phyloP scores from a whole-genome alignment of 1,284 basidiomycete genomes.

The Rhodotorula sp. region DNA sequence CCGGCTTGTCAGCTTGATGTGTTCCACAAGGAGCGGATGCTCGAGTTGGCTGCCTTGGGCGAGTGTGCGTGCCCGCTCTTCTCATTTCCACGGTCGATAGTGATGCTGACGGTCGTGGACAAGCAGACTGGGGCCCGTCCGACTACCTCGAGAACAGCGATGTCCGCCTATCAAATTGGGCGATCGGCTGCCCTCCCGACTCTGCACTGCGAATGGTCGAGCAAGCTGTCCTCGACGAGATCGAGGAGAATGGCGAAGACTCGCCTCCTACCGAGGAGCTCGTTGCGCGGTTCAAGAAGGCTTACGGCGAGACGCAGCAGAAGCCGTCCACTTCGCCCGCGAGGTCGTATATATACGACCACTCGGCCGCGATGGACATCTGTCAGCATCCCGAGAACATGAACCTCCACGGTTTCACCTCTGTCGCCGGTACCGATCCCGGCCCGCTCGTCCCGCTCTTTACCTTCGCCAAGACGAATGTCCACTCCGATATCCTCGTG shows the following conservation, averaged over 20 bases:
- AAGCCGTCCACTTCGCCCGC: conserved; percentile 8
- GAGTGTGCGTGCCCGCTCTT: conserved; percentile 31
- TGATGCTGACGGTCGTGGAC: not conserved
- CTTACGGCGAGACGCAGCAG: conserved; percentile 1
- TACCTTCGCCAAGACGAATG: conserved; percentile 46
- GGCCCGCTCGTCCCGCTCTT: conserved; percentile 46
- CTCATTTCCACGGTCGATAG: no score
- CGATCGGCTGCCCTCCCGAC: conserved; percentile 38
- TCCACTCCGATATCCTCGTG: conserved; percentile 46
- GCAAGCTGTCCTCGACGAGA: conserved; percentile 15
- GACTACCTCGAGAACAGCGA: conserved; percentile 33
- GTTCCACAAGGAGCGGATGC: conserved; percentile 49
- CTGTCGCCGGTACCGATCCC: conserved; percentile 38
- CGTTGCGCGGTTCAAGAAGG: conserved; percentile 8
- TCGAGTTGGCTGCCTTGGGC: conserved; percentile 50
- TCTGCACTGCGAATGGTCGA: conserved; percentile 27
- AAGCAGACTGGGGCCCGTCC: conserved; percentile 35
- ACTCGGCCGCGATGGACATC: conserved; percentile 44
- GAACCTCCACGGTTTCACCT: conserved; percentile 45
- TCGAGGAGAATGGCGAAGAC: conserved; percentile 8
- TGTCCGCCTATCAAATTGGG: conserved; percentile 40
- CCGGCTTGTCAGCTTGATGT: conserved; percentile 53
- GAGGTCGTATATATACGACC: conserved; percentile 46
- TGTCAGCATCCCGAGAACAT: conserved; percentile 46
- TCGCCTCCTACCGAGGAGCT: conserved; percentile 10